Base-by-base conservation (phyloP, 176 grass and related monocot genomes). In the Aegilops sharonensis region DNA sequence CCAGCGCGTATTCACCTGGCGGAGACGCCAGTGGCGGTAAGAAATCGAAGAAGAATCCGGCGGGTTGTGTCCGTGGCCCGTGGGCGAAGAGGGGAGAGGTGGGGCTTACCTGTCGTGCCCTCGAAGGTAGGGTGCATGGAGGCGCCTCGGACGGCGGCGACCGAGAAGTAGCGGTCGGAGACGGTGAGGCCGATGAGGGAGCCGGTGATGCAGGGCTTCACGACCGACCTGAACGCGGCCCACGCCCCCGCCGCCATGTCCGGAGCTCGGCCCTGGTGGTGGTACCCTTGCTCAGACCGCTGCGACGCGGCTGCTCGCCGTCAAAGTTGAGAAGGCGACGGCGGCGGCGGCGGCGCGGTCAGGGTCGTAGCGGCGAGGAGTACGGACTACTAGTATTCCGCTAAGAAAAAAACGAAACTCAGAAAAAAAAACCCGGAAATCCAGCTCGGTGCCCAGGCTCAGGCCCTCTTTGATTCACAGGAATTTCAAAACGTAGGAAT, bases 91-190 rank as follows among this genome's bases (percentile, higher is more conserved):
- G 11, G 7, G 10, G 29, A 2, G 11, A 52, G 45, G n/a, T 23
- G 40, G 14, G 2, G 68, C 29, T 70, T 88, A 90, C 87, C 34
- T 90, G 18, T 40, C 6, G 40, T 18, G 77, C 54, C 37, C 25
- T 85, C 47, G 65, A 95, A 89, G 71, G 91, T 98, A 40, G 95
- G 95, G 59, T 86, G 23, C 95, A 98, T 98, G 64, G 93, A 98
- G 79, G 21, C 20, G 78, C 93, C 95, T 5, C 66, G 35, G 39
- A 98, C 48, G 72, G 88, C 6, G 80, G 79, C 6, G 24, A 92
- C 0, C n/a, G 47, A 86, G 56, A 42, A 88, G 79, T 91, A 94
- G 15, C 85, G 72, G 84, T 98, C 93, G 63, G 88, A 73, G 82
- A 98, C 5, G 15, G 90, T 87, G 62, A 82, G 0, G 59, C 82